Base-by-base conservation (phyloP, 139 green algal species). In the Chlamydomonas asymmetrica region DNA sequence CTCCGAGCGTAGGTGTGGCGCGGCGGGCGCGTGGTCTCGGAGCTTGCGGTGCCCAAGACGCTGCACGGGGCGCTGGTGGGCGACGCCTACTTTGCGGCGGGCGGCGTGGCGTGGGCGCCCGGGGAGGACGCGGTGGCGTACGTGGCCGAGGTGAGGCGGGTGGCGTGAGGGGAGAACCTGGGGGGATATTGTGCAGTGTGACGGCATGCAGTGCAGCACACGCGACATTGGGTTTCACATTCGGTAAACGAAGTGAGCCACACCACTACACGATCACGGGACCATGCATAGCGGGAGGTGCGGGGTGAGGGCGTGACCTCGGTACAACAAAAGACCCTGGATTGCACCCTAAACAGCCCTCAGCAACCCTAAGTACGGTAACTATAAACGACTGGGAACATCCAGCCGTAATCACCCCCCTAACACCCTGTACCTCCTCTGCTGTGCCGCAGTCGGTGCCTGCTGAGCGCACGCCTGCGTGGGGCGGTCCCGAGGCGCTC, bases 21-120 rank as follows among this genome's bases (percentile, higher is more conserved):
- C 25, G 54, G 54, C 13, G 64, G 32, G 6, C 56, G 71, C 4
- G 20, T 74, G 63, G 37, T 32, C 0, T 9, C 38, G 54, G 71
- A 83, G 35, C 69, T 82, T 35, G 43, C 61, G n/a, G 70, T 86
- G 38, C 80, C 80, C 20, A 78, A 80, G 65, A 64, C 82, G 3
- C 39, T 95, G 32, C 94, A 98, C 68, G 92, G 94, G 2, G 31
- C 76, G 1, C 64, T 98, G 31, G 84, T 91, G 50, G 93, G 91
- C 41, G 94, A 97, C 63, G 88, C 86, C 54, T 97, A 91, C 90
- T 98, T 95, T 65, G 76, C 68, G 13, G 71, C 67, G 20, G n/a
- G n/a, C n/a, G 93, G 91, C 3, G 86, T 87, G 16, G 88, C 91
- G 0, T 98, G 94, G 92, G 87, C 57, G 9, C 65, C 80, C 0